These are phyloP conservation scores for Tubosaeta brunneosetosa DNA, from an alignment of 768 basidiomycete genomes.

Conservation along the genomic window DNA sequence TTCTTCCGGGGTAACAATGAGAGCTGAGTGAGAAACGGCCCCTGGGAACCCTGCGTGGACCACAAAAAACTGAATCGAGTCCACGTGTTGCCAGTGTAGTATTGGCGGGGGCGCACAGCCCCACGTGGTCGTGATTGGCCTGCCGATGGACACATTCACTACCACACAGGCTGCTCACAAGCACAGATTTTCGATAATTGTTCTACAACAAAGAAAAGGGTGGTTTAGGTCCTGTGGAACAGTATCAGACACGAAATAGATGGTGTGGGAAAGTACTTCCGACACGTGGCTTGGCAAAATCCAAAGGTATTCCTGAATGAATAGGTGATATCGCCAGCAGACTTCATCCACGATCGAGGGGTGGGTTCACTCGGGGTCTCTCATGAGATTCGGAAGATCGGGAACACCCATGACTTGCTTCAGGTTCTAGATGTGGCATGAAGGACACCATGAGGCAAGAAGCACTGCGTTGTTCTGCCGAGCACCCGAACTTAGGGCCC, in stretches of 20 bases:
- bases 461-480: constrained; percentile 19
- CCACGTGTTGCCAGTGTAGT: constrained; percentile 13
- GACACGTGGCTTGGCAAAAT: constrained; percentile 2
- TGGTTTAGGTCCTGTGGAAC: not conserved
- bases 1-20: constrained; percentile 26
- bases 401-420: constrained; percentile 8
- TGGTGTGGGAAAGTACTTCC: not conserved
- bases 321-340: not conserved
- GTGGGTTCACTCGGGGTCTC: constrained; percentile 17
- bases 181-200: not conserved
- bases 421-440: constrained; percentile 23
- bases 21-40: constrained; percentile 13
- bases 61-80: constrained; percentile 4
- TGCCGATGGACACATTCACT: constrained; percentile 5
- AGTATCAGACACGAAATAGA: not conserved
- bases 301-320: not conserved
- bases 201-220: constrained; percentile 1
- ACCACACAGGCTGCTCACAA: not conserved
- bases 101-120: constrained; percentile 10
- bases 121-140: constrained; percentile 10
- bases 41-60: constrained; percentile 15
- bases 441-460: constrained; percentile 27
- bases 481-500: constrained; percentile 14
- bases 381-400: constrained; percentile 19
- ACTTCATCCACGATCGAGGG: constrained; percentile 1